These are phyloP conservation scores for Penicillium argentinense DNA, from an alignment of 495 filamentous ascomycete genomes.

Conservation along the genomic window DNA sequence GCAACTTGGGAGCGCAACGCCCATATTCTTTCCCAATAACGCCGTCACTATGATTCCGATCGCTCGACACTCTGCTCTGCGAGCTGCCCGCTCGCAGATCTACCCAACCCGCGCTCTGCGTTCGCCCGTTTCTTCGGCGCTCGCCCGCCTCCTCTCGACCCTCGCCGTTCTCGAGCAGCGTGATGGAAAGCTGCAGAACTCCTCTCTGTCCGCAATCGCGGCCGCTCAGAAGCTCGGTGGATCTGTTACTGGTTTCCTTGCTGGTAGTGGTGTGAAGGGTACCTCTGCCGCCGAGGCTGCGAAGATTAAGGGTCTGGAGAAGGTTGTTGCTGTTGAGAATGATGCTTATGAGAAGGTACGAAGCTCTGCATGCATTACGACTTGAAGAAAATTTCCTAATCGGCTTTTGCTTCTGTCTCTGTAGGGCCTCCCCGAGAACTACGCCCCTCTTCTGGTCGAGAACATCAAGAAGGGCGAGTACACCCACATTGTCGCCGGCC, in stretches of 20 bases:
- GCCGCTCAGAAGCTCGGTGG: conserved; percentile 88
- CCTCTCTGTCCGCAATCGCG: conserved; percentile 82
- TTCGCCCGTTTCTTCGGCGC: conserved; percentile 41
- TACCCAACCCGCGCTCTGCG: conserved; percentile 29
- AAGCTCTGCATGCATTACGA: background rate
- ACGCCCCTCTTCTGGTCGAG: conserved; percentile 85
- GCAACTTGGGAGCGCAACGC: conserved; percentile 9
- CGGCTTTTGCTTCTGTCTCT: conserved; percentile 6
- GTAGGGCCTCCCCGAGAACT: conserved; percentile 92
- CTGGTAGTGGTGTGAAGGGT: conserved; percentile 73
- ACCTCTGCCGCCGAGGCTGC: conserved; percentile 81
- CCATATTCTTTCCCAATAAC: conserved; percentile 1
- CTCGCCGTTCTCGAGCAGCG: conserved; percentile 92
- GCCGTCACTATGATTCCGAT: conserved; percentile 41
- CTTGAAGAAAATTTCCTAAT: background rate
- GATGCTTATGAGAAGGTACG: conserved; percentile 85
- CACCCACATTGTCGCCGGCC: conserved; percentile 85
- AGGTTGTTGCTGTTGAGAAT: conserved; percentile 86
- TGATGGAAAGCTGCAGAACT: conserved; percentile 79
- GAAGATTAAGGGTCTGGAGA: conserved; percentile 86
- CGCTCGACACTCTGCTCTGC: conserved; percentile 45
- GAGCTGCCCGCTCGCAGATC: conserved; percentile 49
- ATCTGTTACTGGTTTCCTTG: conserved; percentile 80
- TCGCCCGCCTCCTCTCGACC: conserved; percentile 77
- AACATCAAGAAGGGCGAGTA: conserved; percentile 93